Conservation (phyloP, 495 filamentous ascomycete genomes). For the Neurospora tetrasperma region DNA sequence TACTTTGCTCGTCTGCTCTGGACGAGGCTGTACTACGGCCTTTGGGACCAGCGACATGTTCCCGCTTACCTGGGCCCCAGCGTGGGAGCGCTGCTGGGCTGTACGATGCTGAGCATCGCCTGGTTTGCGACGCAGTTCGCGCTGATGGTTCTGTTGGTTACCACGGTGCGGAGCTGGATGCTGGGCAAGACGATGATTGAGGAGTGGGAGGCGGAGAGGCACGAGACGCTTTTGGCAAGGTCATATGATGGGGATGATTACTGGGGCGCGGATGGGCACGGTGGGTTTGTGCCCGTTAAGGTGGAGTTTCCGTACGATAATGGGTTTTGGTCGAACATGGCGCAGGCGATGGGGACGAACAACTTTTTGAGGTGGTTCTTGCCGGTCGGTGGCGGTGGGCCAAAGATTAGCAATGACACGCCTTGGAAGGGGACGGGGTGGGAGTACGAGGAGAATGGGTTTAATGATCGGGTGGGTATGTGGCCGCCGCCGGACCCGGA, state of each 20-base stretch:
- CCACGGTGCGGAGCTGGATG: constrained; percentile 29
- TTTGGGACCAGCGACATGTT: constrained; percentile 58
- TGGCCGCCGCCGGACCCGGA: constrained; percentile 94
- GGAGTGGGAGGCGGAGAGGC: constrained; percentile 83
- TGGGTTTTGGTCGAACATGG: constrained; percentile 76
- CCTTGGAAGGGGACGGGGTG: constrained; percentile 38
- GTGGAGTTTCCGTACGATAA: constrained; percentile 91
- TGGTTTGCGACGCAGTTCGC: constrained; percentile 55
- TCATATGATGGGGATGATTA: constrained; percentile 38
- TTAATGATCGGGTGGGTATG: constrained; percentile 55
- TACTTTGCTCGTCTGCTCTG: constrained; percentile 48
- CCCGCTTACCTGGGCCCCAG: constrained; percentile 78
- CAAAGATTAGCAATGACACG: constrained; percentile 15
- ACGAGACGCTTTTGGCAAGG: constrained; percentile 62
- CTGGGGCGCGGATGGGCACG: constrained; percentile 26
- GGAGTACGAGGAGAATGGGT: constrained; percentile 72
- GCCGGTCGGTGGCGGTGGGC: constrained; percentile 32
- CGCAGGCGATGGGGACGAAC: constrained; percentile 75
- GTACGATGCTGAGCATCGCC: constrained; percentile 53
- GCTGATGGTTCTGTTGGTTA: constrained; percentile 52
- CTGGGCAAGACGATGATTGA: constrained; percentile 73
- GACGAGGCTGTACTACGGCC: constrained; percentile 42
- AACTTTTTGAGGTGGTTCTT: constrained; percentile 64
- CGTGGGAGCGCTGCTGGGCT: constrained; percentile 46
- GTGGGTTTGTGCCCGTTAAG: constrained; percentile 40